phyloP scores from a whole-genome alignment of 2,329 filamentous ascomycete genomes.

The Penicillium sp. region DNA sequence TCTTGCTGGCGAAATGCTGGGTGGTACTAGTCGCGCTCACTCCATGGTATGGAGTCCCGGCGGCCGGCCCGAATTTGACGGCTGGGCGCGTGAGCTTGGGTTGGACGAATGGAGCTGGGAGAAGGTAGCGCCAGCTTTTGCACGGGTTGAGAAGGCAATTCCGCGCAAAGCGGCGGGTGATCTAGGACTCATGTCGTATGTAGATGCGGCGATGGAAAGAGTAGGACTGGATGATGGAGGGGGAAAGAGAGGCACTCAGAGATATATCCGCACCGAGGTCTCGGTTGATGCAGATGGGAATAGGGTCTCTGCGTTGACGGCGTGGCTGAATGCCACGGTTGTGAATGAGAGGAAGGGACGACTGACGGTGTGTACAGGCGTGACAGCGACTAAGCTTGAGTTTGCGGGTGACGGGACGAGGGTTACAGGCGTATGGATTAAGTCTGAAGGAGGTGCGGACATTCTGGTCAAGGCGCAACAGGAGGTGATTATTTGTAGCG shows the following conservation, averaged over 20 bases:
- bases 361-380: conserved; percentile 3
- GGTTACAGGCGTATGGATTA: conserved; percentile 4
- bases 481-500: conserved; percentile 2
- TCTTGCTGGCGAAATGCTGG: not conserved
- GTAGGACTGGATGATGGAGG: not conserved
- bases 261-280: conserved; percentile 3
- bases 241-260: conserved; percentile 1
- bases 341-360: not conserved
- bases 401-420: not conserved
- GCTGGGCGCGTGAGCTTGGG: conserved; percentile 2
- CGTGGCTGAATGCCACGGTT: conserved; percentile 1
- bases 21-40: not conserved
- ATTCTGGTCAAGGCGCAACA: conserved; percentile 1
- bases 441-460: not conserved
- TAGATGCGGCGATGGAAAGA: not conserved
- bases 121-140: conserved; percentile 1
- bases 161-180: not conserved
- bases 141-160: not conserved
- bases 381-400: not conserved
- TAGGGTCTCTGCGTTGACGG: not conserved
- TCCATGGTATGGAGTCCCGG: conserved; percentile 5
- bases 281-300: conserved; percentile 1
- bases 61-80: not conserved
- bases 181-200: not conserved
- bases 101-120: conserved; percentile 2